Conservation (phyloP, 2,329 filamentous ascomycete genomes). For the Fusarium nanum region DNA sequence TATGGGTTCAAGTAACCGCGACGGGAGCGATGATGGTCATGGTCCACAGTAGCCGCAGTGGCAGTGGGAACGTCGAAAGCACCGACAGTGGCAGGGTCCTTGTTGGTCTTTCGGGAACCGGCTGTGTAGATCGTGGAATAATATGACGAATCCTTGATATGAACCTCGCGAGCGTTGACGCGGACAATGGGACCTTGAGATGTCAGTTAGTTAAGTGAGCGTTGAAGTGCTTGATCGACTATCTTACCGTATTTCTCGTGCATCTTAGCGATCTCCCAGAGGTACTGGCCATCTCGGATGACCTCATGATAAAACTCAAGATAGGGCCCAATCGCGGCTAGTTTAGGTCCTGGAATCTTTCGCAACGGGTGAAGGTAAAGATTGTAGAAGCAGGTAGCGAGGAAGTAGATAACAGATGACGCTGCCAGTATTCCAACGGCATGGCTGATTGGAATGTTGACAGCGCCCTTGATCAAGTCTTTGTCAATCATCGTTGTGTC, state of each 20-base stretch:
- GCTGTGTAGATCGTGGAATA: neutral
- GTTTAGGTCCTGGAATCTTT: neutral
- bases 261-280: neutral
- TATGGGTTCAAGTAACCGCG: neutral
- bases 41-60: neutral
- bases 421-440: neutral
- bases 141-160: neutral
- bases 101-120: neutral
- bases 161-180: neutral
- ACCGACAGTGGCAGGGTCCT: neutral
- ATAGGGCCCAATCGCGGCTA: neutral
- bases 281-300: neutral
- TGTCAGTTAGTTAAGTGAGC: too few relatives aligned
- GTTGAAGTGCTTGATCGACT: too few relatives aligned
- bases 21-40: neutral
- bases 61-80: neutral
- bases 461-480: neutral
- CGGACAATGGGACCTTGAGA: neutral
- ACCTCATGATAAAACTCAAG: conserved; percentile 1
- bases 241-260: neutral
- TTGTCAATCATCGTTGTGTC: neutral
- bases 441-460: neutral
- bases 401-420: neutral
- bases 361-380: neutral
- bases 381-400: neutral